Conservation (phyloP, 768 basidiomycete species). For the Mycena rebaudengoi region DNA sequence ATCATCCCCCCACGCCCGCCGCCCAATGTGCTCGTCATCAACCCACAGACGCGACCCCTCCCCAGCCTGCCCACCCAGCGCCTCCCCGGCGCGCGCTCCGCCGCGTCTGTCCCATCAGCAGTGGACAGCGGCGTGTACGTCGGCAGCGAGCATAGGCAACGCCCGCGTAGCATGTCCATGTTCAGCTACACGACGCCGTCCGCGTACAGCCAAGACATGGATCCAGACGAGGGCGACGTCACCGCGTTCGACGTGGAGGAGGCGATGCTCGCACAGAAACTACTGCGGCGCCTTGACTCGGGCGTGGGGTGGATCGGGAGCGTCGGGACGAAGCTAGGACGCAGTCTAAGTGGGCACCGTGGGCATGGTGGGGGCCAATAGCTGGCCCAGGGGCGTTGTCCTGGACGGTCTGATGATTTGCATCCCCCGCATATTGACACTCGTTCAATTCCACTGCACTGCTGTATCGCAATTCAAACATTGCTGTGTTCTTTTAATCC, state of each 20-base stretch:
- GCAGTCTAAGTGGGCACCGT: constrained; percentile 8
- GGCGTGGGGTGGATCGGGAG: neutral
- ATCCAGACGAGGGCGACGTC: constrained; percentile 3
- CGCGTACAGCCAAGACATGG: constrained; percentile 25
- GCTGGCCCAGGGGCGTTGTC: too few species aligned
- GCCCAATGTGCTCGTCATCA: constrained; percentile 25
- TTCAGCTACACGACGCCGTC: constrained; percentile 31
- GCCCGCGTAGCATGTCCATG: constrained; percentile 19
- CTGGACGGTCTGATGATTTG: too few species aligned
- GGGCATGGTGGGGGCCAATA: neutral
- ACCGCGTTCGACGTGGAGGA: constrained; percentile 29
- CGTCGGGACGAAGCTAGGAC: constrained; percentile 1
- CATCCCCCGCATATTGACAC: too few species aligned
- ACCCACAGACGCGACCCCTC: constrained; percentile 14
- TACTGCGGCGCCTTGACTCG: constrained; percentile 28
- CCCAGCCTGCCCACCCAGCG: constrained; percentile 19
- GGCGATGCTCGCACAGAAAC: constrained; percentile 29
- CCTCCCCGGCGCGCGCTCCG: neutral
- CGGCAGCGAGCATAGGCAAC: neutral
- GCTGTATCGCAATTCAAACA: too few species aligned
- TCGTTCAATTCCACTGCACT: too few species aligned
- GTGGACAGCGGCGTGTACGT: neutral
- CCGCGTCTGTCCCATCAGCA: neutral
- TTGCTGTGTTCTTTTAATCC: too few species aligned
- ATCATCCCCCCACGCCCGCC: constrained; percentile 13